A percentile compares a stretch with the other conserved stretches of the same genome.
Conservation (phyloP, 441 rosid genomes). For the Erodium moschatum region DNA sequence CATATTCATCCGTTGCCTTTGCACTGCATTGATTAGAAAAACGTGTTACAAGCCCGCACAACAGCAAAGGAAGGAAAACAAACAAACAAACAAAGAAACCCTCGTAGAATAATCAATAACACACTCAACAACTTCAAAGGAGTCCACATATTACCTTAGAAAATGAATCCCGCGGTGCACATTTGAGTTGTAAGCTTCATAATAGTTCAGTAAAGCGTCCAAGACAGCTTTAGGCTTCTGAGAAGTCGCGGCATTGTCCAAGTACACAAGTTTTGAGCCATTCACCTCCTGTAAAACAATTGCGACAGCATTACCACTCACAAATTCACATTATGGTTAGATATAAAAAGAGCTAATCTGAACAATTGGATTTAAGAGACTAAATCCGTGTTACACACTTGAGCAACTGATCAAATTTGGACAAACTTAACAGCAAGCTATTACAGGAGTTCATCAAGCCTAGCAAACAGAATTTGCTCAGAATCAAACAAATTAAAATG, state of each 20-base stretch:
- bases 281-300: neutral
- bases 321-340: neutral
- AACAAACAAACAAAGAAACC: neutral
- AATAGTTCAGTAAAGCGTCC: slow-evolving; percentile 60
- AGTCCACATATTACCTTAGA: slow-evolving; percentile 40
- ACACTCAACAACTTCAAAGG: neutral
- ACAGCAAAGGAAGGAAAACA: no score
- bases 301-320: neutral
- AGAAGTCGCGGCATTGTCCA: slow-evolving; percentile 90
- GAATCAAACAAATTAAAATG: neutral
- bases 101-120: neutral
- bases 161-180: slow-evolving; percentile 82
- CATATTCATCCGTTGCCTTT: slow-evolving; percentile 84
- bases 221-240: slow-evolving; percentile 70
- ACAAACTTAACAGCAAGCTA: neutral
- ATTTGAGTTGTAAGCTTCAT: slow-evolving; percentile 65
- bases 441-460: neutral
- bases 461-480: neutral
- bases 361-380: neutral
- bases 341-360: neutral
- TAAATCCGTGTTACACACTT: neutral
- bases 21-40: slow-evolving; percentile 37
- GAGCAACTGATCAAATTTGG: neutral
- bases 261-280: slow-evolving; percentile 35
- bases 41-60: no score